Base-by-base conservation (phyloP, 345 rosid genomes). In the Populus ilicifolia region DNA sequence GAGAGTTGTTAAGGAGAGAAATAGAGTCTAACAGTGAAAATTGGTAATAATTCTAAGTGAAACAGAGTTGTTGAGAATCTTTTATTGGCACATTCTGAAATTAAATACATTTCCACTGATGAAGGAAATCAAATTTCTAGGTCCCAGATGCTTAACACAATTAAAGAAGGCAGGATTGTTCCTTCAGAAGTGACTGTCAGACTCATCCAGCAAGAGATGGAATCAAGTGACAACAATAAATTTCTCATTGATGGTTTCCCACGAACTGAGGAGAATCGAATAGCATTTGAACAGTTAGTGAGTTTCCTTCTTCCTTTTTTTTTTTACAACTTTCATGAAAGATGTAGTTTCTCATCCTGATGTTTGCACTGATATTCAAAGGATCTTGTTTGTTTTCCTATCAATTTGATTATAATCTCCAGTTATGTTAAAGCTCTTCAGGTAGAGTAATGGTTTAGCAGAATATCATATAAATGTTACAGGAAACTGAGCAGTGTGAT, bases 221-320 rank as follows among this genome's bases (percentile, higher is more conserved):
- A 82, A 52, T 70, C 81, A 70, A 75, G 79, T 46, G 72, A 75
- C 23, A 78, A 69, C 21, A 16, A 25, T 56, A 82, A 75, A 38
- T 70, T 82, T 67, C 81, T 82, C 29, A 78, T 82, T 64, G 84
- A 82, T 75, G 81, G 84, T 30, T 82, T 82, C 75, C 84, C 84
- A 2, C 72, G 84, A 36, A 78, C 46, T 46, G 84, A 82, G 54
- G 84, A 78, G 65, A 82, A 78, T 43, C 77, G 77, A 20, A 30
- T 74, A 1, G 74, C 81, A 17, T 82, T 63, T 66, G 84, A 82
- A 78, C 44, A 35, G 20, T 75, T 78, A n/a, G 84, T 82, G 72
- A 82, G 84, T 74, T 62, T 67, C 52, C 52, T 61, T 9, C 3
- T 59, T 1, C 8, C 5, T 2, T 14, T 2, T 14, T 30, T 35